Base-by-base conservation (phyloP, 345 rosid genomes). In the Corchorus capsularis region DNA sequence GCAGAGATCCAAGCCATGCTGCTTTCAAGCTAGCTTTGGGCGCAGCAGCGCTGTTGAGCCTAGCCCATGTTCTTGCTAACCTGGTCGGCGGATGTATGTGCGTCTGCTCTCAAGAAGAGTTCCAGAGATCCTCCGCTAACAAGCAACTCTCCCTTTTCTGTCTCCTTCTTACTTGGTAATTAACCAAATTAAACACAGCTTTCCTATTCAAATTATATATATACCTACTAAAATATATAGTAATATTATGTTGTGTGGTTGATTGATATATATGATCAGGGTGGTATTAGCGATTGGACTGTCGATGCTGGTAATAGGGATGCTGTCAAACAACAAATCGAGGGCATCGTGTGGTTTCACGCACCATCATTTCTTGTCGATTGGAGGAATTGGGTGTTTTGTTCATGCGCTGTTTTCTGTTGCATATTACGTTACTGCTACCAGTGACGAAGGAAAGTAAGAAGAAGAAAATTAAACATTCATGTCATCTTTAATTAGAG, bases 371-470 rank as follows among this genome's bases (percentile, higher is more conserved):
- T 89, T 89, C 71, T 85, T 96, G 57, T 92, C 98, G 3, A 88
- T 91, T 37, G 98, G 99, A 82, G 99, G 98, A 74, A 86, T 96
- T 80, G 57, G 85, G 69, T 93, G 98, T 79, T 96, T 96, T 80
- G 91, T 92, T 17, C 99, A 96, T 75, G 97, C 84, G 10, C 89
- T 96, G 54, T 93, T 92, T 64, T 80, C 87, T 64, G 91, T 96
- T 37, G 96, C 92, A 10, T 92, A 87, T 79, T 91, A 92, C 84
- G 93, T 93, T 76, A 86, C 97, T 78, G 89, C 98, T 81, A 87
- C 88, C 56, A 57, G 50, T 32, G 86, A 81, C 2, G 92, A 86
- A 76, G 85, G 45, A 46, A 86, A 89, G 68, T 72, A 66, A 45
- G 54, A 27, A 3, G 4, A 39, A 39, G 43, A 13, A 63, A 27